Percentiles rank a stretch among this genome's conserved stretches.
phyloP scores from a whole-genome alignment of 2,329 filamentous ascomycete genomes.

The Juglanconis juglandina region DNA sequence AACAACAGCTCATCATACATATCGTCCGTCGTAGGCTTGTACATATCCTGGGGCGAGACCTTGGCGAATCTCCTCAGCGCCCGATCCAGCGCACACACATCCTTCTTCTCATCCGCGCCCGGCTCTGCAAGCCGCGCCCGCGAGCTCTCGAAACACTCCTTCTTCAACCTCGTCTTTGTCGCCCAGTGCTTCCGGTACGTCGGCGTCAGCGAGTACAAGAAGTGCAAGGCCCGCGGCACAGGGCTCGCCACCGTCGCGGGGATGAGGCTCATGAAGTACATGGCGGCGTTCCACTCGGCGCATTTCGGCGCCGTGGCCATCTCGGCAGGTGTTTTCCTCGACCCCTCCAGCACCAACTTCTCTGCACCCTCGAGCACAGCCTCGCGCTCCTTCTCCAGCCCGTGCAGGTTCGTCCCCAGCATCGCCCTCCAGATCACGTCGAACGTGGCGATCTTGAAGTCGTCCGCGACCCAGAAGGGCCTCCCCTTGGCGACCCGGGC shows the following conservation, averaged over 20 bases:
- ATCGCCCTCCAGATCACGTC: slow-evolving; percentile 16
- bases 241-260: slow-evolving; percentile 11
- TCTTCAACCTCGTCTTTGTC: slow-evolving; percentile 1
- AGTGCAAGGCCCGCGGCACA: neutral
- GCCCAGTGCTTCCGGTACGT: slow-evolving; percentile 12
- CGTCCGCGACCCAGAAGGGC: slow-evolving; percentile 16
- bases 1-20: slow-evolving; percentile 14
- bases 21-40: slow-evolving; percentile 10
- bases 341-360: slow-evolving; percentile 21
- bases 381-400: slow-evolving; percentile 21
- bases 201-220: slow-evolving; percentile 13
- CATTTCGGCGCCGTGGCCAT: slow-evolving; percentile 8
- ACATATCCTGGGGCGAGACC: slow-evolving; percentile 6
- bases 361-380: slow-evolving; percentile 27
- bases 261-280: slow-evolving; percentile 7
- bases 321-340: neutral
- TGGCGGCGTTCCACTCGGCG: slow-evolving; percentile 8
- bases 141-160: slow-evolving; percentile 2
- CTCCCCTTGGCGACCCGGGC: slow-evolving; percentile 15
- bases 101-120: neutral
- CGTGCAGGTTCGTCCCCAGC: slow-evolving; percentile 8
- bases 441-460: slow-evolving; percentile 15
- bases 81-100: slow-evolving; percentile 10
- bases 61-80: slow-evolving; percentile 8
- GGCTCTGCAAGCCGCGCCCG: slow-evolving; percentile 9